Conservation (phyloP, 805 yeast genomes). For the Candida pseudofarinosa region DNA sequence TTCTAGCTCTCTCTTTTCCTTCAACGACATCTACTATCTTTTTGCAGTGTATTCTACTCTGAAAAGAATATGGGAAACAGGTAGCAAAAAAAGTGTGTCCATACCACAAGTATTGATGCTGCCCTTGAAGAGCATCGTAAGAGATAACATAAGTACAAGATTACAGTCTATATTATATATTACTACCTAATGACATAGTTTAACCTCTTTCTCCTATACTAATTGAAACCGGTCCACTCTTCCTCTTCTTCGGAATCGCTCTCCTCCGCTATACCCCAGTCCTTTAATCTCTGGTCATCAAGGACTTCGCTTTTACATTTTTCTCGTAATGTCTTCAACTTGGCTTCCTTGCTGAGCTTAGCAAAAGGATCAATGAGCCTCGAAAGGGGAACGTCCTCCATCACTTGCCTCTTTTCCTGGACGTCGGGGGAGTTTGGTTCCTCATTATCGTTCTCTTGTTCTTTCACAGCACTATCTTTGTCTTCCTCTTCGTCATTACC, state of each 20-base stretch:
- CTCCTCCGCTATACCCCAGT: slow-evolving; percentile 55
- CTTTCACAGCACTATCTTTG: slow-evolving; percentile 34
- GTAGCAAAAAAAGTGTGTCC: not conserved
- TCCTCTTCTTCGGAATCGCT: slow-evolving; percentile 17
- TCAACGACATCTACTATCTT: not conserved
- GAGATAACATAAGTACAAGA: too few relatives aligned
- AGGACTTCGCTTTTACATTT: slow-evolving; percentile 65
- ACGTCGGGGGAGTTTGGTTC: slow-evolving; percentile 8
- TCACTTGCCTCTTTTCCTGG: slow-evolving; percentile 25
- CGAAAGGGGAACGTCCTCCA: slow-evolving; percentile 48
- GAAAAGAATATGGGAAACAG: not conserved
- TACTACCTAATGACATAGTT: not conserved
- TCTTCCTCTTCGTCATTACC: slow-evolving; percentile 42
- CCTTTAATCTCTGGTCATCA: slow-evolving; percentile 55
- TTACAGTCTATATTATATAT: not conserved
- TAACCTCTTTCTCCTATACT: slow-evolving; percentile 4
- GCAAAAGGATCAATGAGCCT: slow-evolving; percentile 59
- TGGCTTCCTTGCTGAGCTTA: slow-evolving; percentile 43
- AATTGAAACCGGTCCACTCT: slow-evolving; percentile 25
- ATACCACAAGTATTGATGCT: too few relatives aligned
- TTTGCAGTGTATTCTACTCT: not conserved
- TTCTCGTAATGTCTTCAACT: slow-evolving; percentile 59
- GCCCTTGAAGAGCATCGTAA: too few relatives aligned
- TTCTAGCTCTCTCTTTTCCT: not conserved
- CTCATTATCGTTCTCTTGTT: slow-evolving; percentile 1